Percentiles rank a stretch among this genome's conserved stretches.
phyloP scores from a whole-genome alignment of 73 alveolate species.

The Strombidium stylifer region DNA sequence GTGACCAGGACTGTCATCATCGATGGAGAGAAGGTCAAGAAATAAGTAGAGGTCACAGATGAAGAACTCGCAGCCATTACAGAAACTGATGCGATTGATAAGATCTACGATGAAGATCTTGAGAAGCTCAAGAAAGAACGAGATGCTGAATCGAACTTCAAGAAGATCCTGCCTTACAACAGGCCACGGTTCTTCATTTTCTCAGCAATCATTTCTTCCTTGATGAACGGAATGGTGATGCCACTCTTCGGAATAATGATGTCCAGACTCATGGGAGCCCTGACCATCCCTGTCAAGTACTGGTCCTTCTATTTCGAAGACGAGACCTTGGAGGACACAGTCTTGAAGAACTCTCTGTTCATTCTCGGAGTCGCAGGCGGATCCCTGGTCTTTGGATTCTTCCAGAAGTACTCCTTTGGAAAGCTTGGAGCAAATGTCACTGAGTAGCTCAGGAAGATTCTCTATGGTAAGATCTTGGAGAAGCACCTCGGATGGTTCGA shows the following conservation, averaged over 20 bases:
- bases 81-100: conserved; percentile 6
- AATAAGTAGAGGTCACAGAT: neutral
- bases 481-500: conserved; percentile 62
- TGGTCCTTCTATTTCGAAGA: no score
- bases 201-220: conserved; percentile 27
- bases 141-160: neutral
- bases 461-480: conserved; percentile 16
- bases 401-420: conserved; percentile 36
- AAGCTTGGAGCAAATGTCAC: conserved; percentile 40
- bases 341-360: conserved; percentile 6
- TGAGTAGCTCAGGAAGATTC: conserved; percentile 12
- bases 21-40: neutral
- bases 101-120: conserved; percentile 1
- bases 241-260: conserved; percentile 54
- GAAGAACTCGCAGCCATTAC: conserved; percentile 2
- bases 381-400: neutral
- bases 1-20: neutral
- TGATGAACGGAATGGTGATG: conserved; percentile 28
- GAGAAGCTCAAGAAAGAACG: neutral
- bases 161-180: neutral
- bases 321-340: neutral
- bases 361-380: conserved; percentile 9
- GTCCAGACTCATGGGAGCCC: conserved; percentile 31
- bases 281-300: conserved; percentile 1
- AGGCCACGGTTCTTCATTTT: conserved; percentile 27